Base-by-base conservation (phyloP, 768 basidiomycete genomes). In the Lentinula aciculospora region DNA sequence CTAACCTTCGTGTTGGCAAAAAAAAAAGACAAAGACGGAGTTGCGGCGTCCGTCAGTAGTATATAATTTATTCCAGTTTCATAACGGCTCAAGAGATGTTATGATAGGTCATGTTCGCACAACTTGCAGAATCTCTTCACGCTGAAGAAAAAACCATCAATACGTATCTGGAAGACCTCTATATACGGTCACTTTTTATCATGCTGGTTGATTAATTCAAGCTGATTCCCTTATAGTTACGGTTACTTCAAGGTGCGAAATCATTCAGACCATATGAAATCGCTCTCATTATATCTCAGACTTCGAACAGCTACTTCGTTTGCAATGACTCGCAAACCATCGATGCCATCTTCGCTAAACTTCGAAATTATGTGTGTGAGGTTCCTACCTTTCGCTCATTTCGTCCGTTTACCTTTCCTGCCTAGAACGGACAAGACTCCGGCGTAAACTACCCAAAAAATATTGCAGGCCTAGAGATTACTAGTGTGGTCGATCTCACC, bases 11-110 rank as follows among this genome's bases (percentile, higher is more conserved):
- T n/a, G n/a, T n/a, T n/a, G n/a, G n/a, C n/a, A n/a, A n/a, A n/a
- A n/a, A n/a, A n/a, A 5, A 32, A 9, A 34, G 93, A 95, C 68
- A 95, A 95, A 67, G 93, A 95, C 66, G 93, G 93, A 2, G 82
- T 95, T 53, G 81, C 88, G 50, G 91, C 92, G 4, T 84, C 86
- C 23, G 92, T 92, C 63, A 63, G 70, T 64, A n/a, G 4, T 12
- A 23, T 47, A 7, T 29, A 8, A 17, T 29, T 4, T 28, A 13
- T 2, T 25, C 12, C 25, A 3, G 17, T 25, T 47, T 4, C 27
- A 23, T 37, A 9, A 34, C n/a, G 31, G 25, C 21, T 55, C 21
- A 55, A 37, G 17, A 54, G 13, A 2, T n/a, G 27, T 61, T 32
- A n/a, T n/a, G 19, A 17, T 19, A 92, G 90, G 70, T 87, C 15